Evolutionary conservation across 768 basidiomycete species (phyloP), one percentile per base, ranked within the genome.

Genomic region (Phanerochaete sordida): DNA sequence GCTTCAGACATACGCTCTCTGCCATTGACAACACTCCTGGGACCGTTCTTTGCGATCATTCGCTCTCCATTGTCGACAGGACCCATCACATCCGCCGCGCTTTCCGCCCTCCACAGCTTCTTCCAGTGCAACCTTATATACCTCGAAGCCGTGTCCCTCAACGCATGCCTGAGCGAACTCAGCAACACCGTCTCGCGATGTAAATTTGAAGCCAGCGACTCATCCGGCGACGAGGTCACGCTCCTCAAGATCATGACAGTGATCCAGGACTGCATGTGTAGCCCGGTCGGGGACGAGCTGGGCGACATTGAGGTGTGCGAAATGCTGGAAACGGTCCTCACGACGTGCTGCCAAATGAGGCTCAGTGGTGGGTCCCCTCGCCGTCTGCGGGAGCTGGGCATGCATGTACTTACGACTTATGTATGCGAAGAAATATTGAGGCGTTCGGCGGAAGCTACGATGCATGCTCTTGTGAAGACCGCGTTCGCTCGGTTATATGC

Each of bases 151-250:
- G 62, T 79, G 52, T 76, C 79, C 37, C 74, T 95, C 62, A 81
- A 87, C 63, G 70, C 76, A 56, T 89, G 90, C 5, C 81, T 98
- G 54, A 79, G 86, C 19, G 91, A 93, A 62, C 81, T 97, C 60
- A 95, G 95, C 71, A 88, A 84, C 61, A 87, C 96, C 0, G 84
- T 95, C 13, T 93, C 96, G 5, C 93, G 93, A 69, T 98, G 96
- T 81, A 95, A 96, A 75, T 99, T 99, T 69, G 96, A 98, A 74
- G 92, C 93, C 3, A 96, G 92, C 68, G 95, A 98, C 70, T 93
- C 93, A 1, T 93, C 95, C n/a, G 91, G 93, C 5, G 97, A 99
- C 74, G 97, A 99, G 72, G 91, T 97, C 8, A 95, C 98, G 9
- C 79, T 98, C 7, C 81, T 96, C 64, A 91, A 87, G 72, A 94